Conservation (phyloP, 1,284 basidiomycete species). For the Tetrapyrgos nigripes region DNA sequence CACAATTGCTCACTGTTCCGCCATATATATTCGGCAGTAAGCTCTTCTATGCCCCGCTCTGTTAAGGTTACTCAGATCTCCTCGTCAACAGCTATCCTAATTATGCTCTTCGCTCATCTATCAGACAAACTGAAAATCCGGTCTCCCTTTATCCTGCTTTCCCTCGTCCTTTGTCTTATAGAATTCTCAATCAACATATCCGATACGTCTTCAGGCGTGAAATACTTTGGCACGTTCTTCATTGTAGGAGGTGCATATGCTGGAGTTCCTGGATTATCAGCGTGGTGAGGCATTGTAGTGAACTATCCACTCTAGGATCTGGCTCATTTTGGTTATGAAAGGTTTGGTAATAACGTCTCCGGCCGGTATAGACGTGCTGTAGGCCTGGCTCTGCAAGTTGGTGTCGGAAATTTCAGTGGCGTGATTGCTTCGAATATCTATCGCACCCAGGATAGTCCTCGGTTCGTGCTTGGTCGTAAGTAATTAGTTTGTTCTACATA, state of each 20-base stretch:
- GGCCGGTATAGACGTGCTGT: constrained; percentile 73
- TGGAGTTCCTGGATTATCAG: constrained; percentile 65
- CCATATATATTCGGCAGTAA: constrained; percentile 68
- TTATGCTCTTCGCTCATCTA: constrained; percentile 54
- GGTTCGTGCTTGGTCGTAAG: constrained; percentile 66
- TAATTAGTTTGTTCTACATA: constrained; percentile 10
- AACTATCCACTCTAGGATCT: constrained; percentile 18
- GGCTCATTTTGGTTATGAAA: constrained; percentile 20
- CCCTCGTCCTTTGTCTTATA: background rate
- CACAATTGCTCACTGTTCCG: constrained; percentile 73
- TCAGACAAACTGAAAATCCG: constrained; percentile 35
- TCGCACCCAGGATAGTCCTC: constrained; percentile 60
- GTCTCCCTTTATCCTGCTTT: constrained; percentile 3
- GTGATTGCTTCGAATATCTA: constrained; percentile 68
- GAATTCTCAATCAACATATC: constrained; percentile 54
- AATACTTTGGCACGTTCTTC: constrained; percentile 74
- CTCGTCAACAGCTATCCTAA: constrained; percentile 59
- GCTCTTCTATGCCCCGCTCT: background rate
- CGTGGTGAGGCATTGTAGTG: too few relatives aligned
- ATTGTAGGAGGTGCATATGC: constrained; percentile 68
- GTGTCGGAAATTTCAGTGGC: constrained; percentile 61
- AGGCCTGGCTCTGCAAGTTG: constrained; percentile 66
- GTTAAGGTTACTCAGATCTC: background rate
- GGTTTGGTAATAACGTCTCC: constrained; percentile 66
- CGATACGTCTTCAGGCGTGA: constrained; percentile 44